Evolutionary conservation across 768 basidiomycete species (phyloP), one percentile per base, ranked within the genome.

Genomic region (Pilatotrama ljubarskyi): DNA sequence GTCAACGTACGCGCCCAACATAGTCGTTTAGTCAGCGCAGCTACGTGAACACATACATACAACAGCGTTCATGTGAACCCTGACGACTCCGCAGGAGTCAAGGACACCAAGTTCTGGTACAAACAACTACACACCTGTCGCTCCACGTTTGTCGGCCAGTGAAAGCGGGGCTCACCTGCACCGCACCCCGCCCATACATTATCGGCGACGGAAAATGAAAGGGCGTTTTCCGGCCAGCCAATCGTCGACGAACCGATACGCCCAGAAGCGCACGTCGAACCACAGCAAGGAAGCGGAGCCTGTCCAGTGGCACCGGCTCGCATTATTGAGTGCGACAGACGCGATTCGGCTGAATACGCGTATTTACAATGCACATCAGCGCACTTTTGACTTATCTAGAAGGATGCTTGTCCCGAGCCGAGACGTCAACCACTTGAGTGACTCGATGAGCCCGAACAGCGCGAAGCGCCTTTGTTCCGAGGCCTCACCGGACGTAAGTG

Each of bases 161-260:
- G 44, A 26, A 47, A 2, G 44, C n/a, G 44, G 10, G 29, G 29
- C 29, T 32, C 29, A 32, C 29, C 29, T 26, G 22, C 44, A 20
- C 18, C 44, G 44, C 44, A 17, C 44, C 13, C 11, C 20, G n/a
- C n/a, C n/a, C n/a, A n/a, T n/a, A 47, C 20, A 47, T 47, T 25
- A 47, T 49, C 32, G 48, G 13, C 25, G 8, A 37, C 51, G 51
- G 51, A 51, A n/a, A 51, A 51, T 51, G 51, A 51, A 51, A 37
- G 51, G 36, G 51, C 51, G 15, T 13, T 38, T 18, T 9, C 51
- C 51, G 29, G 29, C 29, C 51, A 37, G 51, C 32, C 51, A 49
- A 49, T 49, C 48, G 25, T 49, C 48, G 48, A 49, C 48, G 48
- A 4, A 35, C 35, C 48, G 48, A 49, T 49, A 29, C 10, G 26